Base-by-base conservation (phyloP, 2,329 filamentous ascomycete species). In the Allantophomopsis cytisporea region DNA sequence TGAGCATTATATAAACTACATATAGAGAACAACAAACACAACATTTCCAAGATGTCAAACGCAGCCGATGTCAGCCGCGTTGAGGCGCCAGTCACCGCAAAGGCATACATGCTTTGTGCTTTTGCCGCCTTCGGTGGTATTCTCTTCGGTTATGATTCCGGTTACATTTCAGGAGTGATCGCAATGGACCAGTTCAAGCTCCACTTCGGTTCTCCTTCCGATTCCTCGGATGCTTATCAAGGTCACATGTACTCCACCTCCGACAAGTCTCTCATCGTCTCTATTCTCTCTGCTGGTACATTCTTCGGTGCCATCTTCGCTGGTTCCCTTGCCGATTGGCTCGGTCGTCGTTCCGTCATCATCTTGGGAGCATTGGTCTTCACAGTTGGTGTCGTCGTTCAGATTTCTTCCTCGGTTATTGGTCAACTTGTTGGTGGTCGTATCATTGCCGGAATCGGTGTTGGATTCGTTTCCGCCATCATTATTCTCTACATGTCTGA, bases 401-500 rank as follows among this genome's bases (percentile, higher is more conserved):
- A 86, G 64, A 75, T 75, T 40, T 64, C 66, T 38, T 62, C 68
- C 17, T 53, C 51, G 35, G 56, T 65, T 35, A 64, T 84, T 4
- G 74, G 68, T 39, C 63, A 78, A 41, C 74, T 86, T 42, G 77
- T 84, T n/a, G 71, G 73, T 41, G 83, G 83, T 54, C 82, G 83
- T 69, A 61, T 87, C 41, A 64, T 88, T 50, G 77, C 82, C 38
- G 83, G 83, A 56, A 57, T 86, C 39, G 83, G 83, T 66, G 81
- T 87, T 51, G 83, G 83, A 54, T 85, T 86, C 57, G 81, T 83
- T 49, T 85, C 80, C 11, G 80, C 83, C 52, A 76, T 86, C 53
- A 76, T 87, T 59, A 83, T 87, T 55, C 67, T 86, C 41, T 88
- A 91, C 71, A 88, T 91, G 83, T 84, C 80, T 37, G 84, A 88